A percentile compares a stretch with the other conserved stretches of the same genome.
These are phyloP conservation scores for Verruconis gallopava DNA, from an alignment of 2,329 filamentous ascomycete genomes.

Conservation along the genomic window DNA sequence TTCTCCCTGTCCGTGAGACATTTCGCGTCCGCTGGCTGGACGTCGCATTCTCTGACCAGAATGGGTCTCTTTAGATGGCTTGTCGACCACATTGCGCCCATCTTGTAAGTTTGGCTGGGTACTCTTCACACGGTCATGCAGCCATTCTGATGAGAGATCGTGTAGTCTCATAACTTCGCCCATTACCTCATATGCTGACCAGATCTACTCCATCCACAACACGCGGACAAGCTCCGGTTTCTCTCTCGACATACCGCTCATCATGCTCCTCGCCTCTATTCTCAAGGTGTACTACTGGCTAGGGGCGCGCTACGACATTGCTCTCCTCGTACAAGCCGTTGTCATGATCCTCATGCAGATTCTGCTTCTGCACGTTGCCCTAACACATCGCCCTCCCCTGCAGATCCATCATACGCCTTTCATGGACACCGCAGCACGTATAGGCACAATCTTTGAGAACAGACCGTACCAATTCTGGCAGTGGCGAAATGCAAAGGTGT, in stretches of 20 bases:
- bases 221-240: slow-evolving; percentile 48
- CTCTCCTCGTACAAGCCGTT: slow-evolving; percentile 46
- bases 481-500: slow-evolving; percentile 62
- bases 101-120: slow-evolving; percentile 20
- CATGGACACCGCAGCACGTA: slow-evolving; percentile 18
- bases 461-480: slow-evolving; percentile 74
- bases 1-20: too few relatives aligned
- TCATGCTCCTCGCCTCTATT: slow-evolving; percentile 53
- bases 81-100: slow-evolving; percentile 24
- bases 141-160: neutral
- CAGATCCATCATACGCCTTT: slow-evolving; percentile 43
- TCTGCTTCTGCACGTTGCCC: slow-evolving; percentile 46
- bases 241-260: slow-evolving; percentile 53
- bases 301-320: slow-evolving; percentile 45
- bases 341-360: slow-evolving; percentile 48
- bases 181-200: slow-evolving; percentile 52
- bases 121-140: neutral
- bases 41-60: slow-evolving; percentile 3
- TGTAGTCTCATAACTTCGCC: slow-evolving; percentile 47
- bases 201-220: slow-evolving; percentile 51
- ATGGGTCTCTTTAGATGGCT: slow-evolving; percentile 26
- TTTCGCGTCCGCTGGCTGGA: neutral
- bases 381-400: slow-evolving; percentile 39
- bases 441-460: slow-evolving; percentile 13
- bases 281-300: slow-evolving; percentile 56